Conservation (phyloP, 2,329 filamentous ascomycete species). For the Nemania serpens region DNA sequence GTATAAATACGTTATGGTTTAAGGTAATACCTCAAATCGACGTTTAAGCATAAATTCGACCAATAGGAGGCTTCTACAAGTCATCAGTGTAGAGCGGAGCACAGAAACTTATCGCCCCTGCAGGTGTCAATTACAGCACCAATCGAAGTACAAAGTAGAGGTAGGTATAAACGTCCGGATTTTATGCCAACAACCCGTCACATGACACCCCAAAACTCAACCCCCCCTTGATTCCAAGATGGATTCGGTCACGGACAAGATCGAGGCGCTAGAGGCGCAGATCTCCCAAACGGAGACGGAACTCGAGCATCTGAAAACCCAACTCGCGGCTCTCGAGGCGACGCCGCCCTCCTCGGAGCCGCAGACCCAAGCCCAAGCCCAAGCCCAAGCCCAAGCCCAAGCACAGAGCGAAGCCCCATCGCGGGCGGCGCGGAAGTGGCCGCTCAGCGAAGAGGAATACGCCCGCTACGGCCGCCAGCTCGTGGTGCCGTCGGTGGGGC, state of each 20-base stretch:
- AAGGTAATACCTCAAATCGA: no score
- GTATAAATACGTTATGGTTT: no score
- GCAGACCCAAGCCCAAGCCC: background rate
- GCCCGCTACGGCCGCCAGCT: slow-evolving; percentile 87
- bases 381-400: background rate
- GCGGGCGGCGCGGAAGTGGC: slow-evolving; percentile 60
- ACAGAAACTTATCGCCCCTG: no score
- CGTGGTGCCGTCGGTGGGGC: slow-evolving; percentile 80
- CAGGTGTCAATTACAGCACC: no score
- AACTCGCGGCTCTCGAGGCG: slow-evolving; percentile 50
- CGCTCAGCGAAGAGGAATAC: slow-evolving; percentile 74
- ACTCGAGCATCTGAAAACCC: slow-evolving; percentile 50
- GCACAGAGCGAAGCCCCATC: background rate
- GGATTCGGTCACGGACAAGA: slow-evolving; percentile 34
- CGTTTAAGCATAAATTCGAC: no score
- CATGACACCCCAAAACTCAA: no score
- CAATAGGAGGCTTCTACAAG: no score
- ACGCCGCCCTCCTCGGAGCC: slow-evolving; percentile 20
- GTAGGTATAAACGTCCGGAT: no score
- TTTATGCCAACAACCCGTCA: no score
- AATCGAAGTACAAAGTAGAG: no score
- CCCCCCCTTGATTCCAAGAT: slow-evolving; percentile 22
- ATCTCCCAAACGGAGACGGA: slow-evolving; percentile 55
- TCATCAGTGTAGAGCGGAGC: no score
- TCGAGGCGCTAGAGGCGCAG: slow-evolving; percentile 49